A percentile compares a stretch with the other conserved stretches of the same genome.
phyloP scores from a whole-genome alignment of 2,329 filamentous ascomycete genomes.

The Xylaria sp. region DNA sequence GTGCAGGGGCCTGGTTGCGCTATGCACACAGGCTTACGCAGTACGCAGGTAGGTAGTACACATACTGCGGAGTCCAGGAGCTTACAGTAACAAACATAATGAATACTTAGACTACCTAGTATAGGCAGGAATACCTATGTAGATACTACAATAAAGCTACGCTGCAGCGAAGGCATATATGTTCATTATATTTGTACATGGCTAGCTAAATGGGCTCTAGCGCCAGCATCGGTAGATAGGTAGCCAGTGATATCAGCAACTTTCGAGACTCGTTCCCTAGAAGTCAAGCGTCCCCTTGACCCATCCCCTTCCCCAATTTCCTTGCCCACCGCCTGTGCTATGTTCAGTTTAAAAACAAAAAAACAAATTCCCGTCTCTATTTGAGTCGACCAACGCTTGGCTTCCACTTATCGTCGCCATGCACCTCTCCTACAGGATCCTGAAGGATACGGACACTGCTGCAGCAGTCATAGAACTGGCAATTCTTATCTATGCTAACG shows the following conservation, averaged over 20 bases:
- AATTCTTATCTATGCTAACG: background rate
- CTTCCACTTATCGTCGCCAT: conserved; percentile 27
- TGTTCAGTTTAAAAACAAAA: conserved; percentile 40
- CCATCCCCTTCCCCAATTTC: conserved; percentile 37
- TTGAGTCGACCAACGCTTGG: conserved; percentile 25
- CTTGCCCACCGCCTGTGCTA: conserved; percentile 38
- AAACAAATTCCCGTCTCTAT: conserved; percentile 38
- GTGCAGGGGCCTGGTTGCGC: background rate
- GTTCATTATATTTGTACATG: conserved; percentile 55
- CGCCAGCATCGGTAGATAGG: conserved; percentile 14
- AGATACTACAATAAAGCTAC: conserved; percentile 7
- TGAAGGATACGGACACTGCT: conserved; percentile 6
- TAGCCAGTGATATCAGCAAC: conserved; percentile 34
- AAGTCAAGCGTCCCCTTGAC: conserved; percentile 35
- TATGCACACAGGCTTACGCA: background rate
- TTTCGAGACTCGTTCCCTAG: conserved; percentile 34
- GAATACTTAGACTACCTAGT: too few relatives aligned
- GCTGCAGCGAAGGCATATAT: conserved; percentile 36
- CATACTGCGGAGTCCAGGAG: too few relatives aligned
- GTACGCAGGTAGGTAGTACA: background rate
- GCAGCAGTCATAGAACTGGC: conserved; percentile 7
- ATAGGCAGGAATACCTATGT: background rate
- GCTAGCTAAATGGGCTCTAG: conserved; percentile 24
- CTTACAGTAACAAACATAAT: too few relatives aligned
- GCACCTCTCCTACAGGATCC: conserved; percentile 6